phyloP scores from a whole-genome alignment of 768 basidiomycete genomes.

The Tremella fuciformis region DNA sequence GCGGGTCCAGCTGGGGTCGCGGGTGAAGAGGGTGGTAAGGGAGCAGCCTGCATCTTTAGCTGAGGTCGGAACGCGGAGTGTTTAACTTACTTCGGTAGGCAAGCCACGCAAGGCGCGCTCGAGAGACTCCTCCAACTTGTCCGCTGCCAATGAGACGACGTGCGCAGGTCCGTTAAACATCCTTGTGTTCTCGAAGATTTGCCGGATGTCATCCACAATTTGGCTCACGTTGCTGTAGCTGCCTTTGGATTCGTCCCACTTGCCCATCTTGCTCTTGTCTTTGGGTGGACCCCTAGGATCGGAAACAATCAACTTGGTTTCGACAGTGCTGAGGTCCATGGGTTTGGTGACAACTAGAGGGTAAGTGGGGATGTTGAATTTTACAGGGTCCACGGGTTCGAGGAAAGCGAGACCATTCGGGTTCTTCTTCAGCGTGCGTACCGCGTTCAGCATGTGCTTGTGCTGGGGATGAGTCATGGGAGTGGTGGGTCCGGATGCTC shows the following conservation, averaged over 20 bases:
- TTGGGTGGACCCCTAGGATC: constrained; percentile 66
- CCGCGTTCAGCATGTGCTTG: constrained; percentile 71
- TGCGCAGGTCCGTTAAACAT: constrained; percentile 95
- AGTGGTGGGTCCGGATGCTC: constrained; percentile 41
- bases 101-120: constrained; percentile 83
- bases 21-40: constrained; percentile 18
- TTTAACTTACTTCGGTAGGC: constrained; percentile 74
- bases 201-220: constrained; percentile 77
- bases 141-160: constrained; percentile 71
- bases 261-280: constrained; percentile 41
- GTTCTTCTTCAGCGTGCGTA: constrained; percentile 79
- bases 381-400: constrained; percentile 81
- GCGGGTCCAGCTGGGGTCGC: constrained; percentile 30
- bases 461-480: constrained; percentile 66
- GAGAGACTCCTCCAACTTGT: constrained; percentile 75
- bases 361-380: constrained; percentile 72
- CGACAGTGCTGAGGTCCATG: constrained; percentile 91
- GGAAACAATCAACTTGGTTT: constrained; percentile 75
- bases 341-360: constrained; percentile 78
- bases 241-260: constrained; percentile 48
- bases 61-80: background rate
- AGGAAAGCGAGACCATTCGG: constrained; percentile 80
- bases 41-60: constrained; percentile 11
- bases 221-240: constrained; percentile 70
- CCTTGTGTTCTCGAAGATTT: constrained; percentile 81